These are phyloP conservation scores for Agrocybe chaxingu DNA, from an alignment of 768 basidiomycete genomes.

Conservation along the genomic window DNA sequence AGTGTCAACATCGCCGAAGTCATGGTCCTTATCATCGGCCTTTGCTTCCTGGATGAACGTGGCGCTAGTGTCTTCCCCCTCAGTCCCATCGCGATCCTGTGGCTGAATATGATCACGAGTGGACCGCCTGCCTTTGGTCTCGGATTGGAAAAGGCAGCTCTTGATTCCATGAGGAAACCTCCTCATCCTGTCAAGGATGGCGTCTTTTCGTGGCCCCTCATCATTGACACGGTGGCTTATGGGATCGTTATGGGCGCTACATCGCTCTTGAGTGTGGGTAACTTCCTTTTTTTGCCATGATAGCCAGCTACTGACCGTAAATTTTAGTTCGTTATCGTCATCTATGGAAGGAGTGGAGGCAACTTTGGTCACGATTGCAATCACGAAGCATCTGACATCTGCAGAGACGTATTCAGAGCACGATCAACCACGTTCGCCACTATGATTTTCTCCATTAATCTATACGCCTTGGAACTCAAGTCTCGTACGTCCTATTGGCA, in stretches of 20 bases:
- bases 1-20: conserved; percentile 55
- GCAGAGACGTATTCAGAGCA: conserved; percentile 29
- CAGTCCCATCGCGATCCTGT: conserved; percentile 46
- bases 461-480: conserved; percentile 35
- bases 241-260: conserved; percentile 35
- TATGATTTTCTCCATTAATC: conserved; percentile 33
- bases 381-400: conserved; percentile 20
- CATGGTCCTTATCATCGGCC: conserved; percentile 49
- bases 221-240: conserved; percentile 33
- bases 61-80: conserved; percentile 53
- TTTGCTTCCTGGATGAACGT: conserved; percentile 50
- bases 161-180: conserved; percentile 46
- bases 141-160: conserved; percentile 46
- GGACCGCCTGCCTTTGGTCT: conserved; percentile 56
- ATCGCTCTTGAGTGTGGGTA: conserved; percentile 29
- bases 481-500: conserved; percentile 25
- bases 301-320: not conserved
- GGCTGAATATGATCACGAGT: conserved; percentile 51
- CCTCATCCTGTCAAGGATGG: conserved; percentile 37
- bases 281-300: not conserved
- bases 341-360: conserved; percentile 32
- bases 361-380: conserved; percentile 31
- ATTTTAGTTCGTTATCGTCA: conserved; percentile 32
- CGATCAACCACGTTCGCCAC: conserved; percentile 36
- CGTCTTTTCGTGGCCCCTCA: conserved; percentile 35